Base-by-base conservation (phyloP, 352 stramenopile genomes). In the Phytophthora aleatoria region DNA sequence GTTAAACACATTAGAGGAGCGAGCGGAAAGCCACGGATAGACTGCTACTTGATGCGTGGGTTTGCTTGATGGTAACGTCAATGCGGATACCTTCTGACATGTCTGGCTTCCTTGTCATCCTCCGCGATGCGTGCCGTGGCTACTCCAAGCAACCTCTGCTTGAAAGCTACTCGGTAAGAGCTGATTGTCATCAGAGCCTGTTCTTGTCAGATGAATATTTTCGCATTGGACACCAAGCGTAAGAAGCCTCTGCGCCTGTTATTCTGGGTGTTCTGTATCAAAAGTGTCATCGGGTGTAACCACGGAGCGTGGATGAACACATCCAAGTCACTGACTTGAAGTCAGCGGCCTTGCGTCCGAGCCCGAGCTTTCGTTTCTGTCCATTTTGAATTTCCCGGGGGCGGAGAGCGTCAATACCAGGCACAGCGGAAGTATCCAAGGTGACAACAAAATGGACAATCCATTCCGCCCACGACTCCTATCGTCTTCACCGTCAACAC, bases 121-220 rank as follows among this genome's bases (percentile, higher is more conserved):
- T n/a, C 42, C 72, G 68, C 62, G 55, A 62, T 36, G 31, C 42
- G 44, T 83, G 75, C 31, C 68, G 81, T 52, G 57, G 78, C 33
- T 78, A 69, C 38, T 71, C 54, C 42, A 66, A 41, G 45, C 56
- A 43, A 28, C 64, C 54, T 24, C 65, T 62, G 20, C 62, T 69
- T 35, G 47, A 28, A 42, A 68, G 56, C 50, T 67, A 71, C 26
- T 50, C 50, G 2, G 10, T 53, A 8, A 80, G 74, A n/a, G 64
- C 71, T 26, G 71, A 63, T 0, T 83, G 74, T 38, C 66, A 67
- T 12, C 64, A 83, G 66, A 75, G 58, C 30, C 20, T 83, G 75
- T 33, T 73, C 70, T 2, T 44, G 56, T 3, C 51, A 70, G 12
- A 63, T 63, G 15, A n/a, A 38, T 10, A 63, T 72, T 51, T 79